Evolutionary conservation across 768 basidiomycete genomes (phyloP), one percentile per base, ranked within the genome.

Genomic region (Lentinula detonsa): DNA sequence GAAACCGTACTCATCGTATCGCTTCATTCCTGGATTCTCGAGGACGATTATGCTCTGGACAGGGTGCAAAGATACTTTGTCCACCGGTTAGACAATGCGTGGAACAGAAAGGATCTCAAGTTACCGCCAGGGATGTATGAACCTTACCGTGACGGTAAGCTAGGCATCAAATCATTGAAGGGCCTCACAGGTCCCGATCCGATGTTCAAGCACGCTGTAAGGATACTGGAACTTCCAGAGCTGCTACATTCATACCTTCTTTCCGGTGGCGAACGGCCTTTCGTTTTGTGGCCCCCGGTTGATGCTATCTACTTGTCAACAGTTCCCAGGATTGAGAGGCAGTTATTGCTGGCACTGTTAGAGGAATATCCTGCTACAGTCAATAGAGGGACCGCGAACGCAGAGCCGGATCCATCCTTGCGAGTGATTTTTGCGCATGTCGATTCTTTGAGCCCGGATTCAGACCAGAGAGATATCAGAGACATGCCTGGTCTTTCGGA

Each of bases 401-500:
- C n/a, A n/a, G 28, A 60, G 28, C 23, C 5, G 23, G 40, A 56
- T 43, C 10, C n/a, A 4, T 18, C 45, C 8, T 40, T 60, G 45
- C 51, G 37, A 39, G 37, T 49, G 18, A 37, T 60, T 9, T 60
- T 60, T 49, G 35, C 42, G 37, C 59, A 60, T 33, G 50, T 33
- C 31, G 39, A 43, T 34, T 50, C 49, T 52, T 33, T 60, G 16
- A 16, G 28, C 18, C 18, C 18, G 23, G 39, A 15, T 16, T 21
- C 18, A 21, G 4, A 35, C 18, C 18, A 15, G 16, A 37, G 40
- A 39, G 31, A 60, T 40, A 61, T 91, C 9, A 74, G 80, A 61
- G 75, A 74, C 10, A 67, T 90, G 35, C 81, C 83, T 2, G 73
- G 71, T 2, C 69, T 90, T 35, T 76, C 74, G 9, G 76, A 80